Evolutionary conservation across 1,139 yeast genomes (phyloP), one percentile per base, ranked within the genome.

Genomic region (Pichia sp.): DNA sequence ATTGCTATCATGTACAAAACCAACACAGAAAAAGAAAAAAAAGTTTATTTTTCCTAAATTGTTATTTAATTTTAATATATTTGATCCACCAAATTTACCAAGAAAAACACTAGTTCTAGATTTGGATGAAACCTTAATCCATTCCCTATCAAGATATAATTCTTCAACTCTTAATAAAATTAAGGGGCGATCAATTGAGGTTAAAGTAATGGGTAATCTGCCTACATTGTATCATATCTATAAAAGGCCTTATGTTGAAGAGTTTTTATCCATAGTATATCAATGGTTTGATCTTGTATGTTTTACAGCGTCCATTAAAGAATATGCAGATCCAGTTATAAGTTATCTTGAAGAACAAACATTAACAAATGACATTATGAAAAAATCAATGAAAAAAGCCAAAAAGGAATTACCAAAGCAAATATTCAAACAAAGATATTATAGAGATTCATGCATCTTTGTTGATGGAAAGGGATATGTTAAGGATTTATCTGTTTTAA

Each of bases 291-390:
- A 88, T 57, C 70, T 92, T 40, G 92, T 89, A 42, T 79, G 92
- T 13, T 89, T 89, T 69, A 92, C 98, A 0, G 98, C 98, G 2
- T 84, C 95, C 44, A 94, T 92, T 51, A 82, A 82, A 65, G 96
- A 89, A 63, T 92, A 92, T 60, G 98, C 98, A 0, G 98, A 92
- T 62, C 98, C 98, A 0, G 94, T 92, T 52, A 88, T 92, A 46
- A 94, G 90, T 66, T 87, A 95, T 84, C 69, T 92, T 22, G 89
- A 83, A 57, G 67, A 72, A 39, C 80, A 77, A 42, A 66, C 59
- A 16, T 41, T 56, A 38, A 44, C 58, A 12, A 59, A 56, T 35
- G 60, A 59, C 44, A 55, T 54, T 39, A 32, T 48, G 45, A 48
- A 43, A 26, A 47, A 44, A 36, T 30, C 46, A 1, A n/a, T 35